Base-by-base conservation (phyloP, 805 yeast genomes). In the Ogataea sp. region DNA sequence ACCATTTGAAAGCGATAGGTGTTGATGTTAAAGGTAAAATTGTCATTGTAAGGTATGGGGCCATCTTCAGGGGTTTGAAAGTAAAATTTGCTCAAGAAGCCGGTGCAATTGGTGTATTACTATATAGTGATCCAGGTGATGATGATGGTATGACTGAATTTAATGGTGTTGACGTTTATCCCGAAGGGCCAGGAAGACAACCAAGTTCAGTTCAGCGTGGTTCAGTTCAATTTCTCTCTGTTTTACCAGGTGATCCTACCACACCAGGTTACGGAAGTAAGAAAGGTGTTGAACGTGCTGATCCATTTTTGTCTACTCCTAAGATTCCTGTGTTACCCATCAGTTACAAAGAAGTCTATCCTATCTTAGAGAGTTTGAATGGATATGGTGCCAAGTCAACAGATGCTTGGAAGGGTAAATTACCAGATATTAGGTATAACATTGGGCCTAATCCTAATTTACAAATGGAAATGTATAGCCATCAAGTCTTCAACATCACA, bases 171-270 rank as follows among this genome's bases (percentile, higher is more conserved):
- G 58, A 66, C 44, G 59, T 80, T 2, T 80, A 80, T 45, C 87
- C 87, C 4, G 55, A 70, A 2, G 86, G 86, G 2, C 83, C 83
- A 1, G 84, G 83, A 1, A 68, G 86, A 43, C 74, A 80, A 52
- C 85, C 83, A 26, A 70, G 79, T 2, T 61, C 78, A 17, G 77
- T 80, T 15, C 85, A 80, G 60, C 66, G 86, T 46, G 86, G 86
- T 1, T 73, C 80, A 37, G 84, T 79, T 11, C 74, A 71, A 56
- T 79, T 70, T 50, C 58, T 77, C 32, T 65, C 78, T 10, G 53
- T 53, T 32, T 58, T 65, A 4, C 83, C 85, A 3, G 86, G 86
- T 26, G 86, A 79, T 49, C 86, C 86, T 11, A 71, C 84, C 0
- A 75, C 83, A 1, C 83, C 83, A 3, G 81, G 78, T 2, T 67